These are phyloP conservation scores for Naganishia sp. DNA, from an alignment of 1,284 basidiomycete species.

Conservation along the genomic window DNA sequence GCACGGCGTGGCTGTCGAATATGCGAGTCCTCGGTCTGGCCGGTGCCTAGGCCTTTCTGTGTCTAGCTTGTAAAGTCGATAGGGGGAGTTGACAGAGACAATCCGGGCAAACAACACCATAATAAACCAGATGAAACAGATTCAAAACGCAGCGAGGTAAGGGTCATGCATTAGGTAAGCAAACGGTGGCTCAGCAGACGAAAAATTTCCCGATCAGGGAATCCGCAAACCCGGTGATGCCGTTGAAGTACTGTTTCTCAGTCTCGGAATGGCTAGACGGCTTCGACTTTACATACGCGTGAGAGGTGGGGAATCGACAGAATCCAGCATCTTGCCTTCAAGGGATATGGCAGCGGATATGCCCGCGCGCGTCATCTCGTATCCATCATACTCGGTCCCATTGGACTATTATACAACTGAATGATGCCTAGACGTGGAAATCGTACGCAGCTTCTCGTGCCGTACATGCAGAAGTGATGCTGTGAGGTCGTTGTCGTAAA, in stretches of 20 bases:
- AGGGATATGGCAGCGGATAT: no score
- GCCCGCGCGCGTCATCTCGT: not conserved
- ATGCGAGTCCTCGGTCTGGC: not conserved
- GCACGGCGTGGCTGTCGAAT: not conserved
- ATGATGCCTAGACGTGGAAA: not conserved
- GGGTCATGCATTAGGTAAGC: constrained; percentile 9
- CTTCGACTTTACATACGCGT: no score
- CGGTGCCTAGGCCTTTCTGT: not conserved
- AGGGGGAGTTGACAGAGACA: not conserved
- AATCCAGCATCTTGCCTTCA: no score
- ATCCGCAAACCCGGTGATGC: not conserved
- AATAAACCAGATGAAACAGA: constrained; percentile 4
- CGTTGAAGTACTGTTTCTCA: no score
- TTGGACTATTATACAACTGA: constrained; percentile 19
- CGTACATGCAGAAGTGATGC: not conserved
- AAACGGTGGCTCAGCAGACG: not conserved
- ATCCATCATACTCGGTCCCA: not conserved
- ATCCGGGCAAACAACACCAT: not conserved
- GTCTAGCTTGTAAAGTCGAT: not conserved
- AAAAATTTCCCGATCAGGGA: not conserved
- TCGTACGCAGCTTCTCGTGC: not conserved
- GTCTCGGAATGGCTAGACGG: no score
- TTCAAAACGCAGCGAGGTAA: not conserved
- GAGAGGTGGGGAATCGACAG: no score
- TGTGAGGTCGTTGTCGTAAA: not conserved